Percentiles rank a stretch among this genome's conserved stretches.
These are phyloP conservation scores for Plasmopara muralis DNA, from an alignment of 352 stramenopile species.

Conservation along the genomic window DNA sequence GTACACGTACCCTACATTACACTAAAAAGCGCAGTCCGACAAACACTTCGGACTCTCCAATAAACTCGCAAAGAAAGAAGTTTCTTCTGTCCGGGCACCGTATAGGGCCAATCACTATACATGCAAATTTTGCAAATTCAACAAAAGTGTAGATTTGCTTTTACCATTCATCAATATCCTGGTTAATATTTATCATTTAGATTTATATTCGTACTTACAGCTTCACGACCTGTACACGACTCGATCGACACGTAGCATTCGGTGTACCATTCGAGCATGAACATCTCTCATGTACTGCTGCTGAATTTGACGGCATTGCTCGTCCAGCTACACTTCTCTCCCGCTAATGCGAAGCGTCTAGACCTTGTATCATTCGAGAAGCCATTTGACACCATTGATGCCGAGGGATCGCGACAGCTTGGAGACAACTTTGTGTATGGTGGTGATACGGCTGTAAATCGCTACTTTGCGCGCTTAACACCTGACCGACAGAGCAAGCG, in stretches of 20 bases:
- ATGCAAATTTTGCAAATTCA: no score
- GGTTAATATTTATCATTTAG: background rate
- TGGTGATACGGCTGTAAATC: slow-evolving; percentile 60
- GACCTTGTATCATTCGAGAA: slow-evolving; percentile 66
- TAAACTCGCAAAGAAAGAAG: no score
- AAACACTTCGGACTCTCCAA: no score
- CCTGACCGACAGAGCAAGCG: slow-evolving; percentile 75
- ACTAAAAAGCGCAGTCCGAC: no score
- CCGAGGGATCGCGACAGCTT: slow-evolving; percentile 50
- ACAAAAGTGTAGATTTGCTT: no score
- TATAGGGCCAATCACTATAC: no score
- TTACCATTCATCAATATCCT: no score
- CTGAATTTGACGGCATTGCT: slow-evolving; percentile 18
- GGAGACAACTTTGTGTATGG: slow-evolving; percentile 53
- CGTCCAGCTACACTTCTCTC: slow-evolving; percentile 12
- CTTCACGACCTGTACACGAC: slow-evolving; percentile 1
- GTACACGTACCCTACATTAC: no score
- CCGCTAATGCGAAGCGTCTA: slow-evolving; percentile 30
- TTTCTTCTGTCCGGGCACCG: no score
- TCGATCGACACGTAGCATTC: slow-evolving; percentile 3
- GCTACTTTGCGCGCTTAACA: slow-evolving; percentile 76
- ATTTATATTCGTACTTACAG: background rate
- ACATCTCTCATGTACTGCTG: slow-evolving; percentile 15
- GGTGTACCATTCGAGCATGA: slow-evolving; percentile 15
- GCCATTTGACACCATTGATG: slow-evolving; percentile 67